Conservation (phyloP, 2,329 filamentous ascomycete genomes). For the Fusarium vanettenii region DNA sequence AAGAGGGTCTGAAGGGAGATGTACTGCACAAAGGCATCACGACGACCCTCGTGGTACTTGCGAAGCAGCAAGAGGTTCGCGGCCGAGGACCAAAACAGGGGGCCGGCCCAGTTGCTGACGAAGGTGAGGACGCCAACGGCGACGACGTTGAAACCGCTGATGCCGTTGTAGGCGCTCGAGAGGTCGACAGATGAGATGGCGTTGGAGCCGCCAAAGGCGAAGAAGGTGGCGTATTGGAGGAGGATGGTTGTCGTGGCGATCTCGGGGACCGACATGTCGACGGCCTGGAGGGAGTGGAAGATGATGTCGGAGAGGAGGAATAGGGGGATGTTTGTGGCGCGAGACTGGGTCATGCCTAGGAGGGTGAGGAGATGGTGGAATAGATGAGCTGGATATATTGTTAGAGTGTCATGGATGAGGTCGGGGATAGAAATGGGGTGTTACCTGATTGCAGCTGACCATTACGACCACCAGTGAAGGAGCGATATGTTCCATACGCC, state of each 20-base stretch:
- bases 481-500: conserved; percentile 53
- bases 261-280: conserved; percentile 64
- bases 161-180: conserved; percentile 93
- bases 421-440: neutral
- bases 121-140: conserved; percentile 88
- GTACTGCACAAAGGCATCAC: conserved; percentile 60
- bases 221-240: conserved; percentile 86
- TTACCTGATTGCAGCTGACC: conserved; percentile 47
- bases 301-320: conserved; percentile 79
- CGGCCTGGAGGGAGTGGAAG: conserved; percentile 60
- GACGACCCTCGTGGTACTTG: conserved; percentile 41
- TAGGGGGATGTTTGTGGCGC: conserved; percentile 85
- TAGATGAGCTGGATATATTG: conserved; percentile 49
- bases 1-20: conserved; percentile 77
- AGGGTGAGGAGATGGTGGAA: conserved; percentile 80
- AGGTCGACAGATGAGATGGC: conserved; percentile 96
- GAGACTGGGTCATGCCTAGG: conserved; percentile 87
- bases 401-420: conserved; percentile 3
- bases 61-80: conserved; percentile 69
- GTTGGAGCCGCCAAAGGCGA: conserved; percentile 90
- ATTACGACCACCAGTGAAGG: conserved; percentile 45
- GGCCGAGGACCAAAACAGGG: conserved; percentile 86
- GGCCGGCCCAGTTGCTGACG: conserved; percentile 88
- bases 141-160: conserved; percentile 82
- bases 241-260: conserved; percentile 79